Conservation (phyloP, 805 yeast species). For the Candida stauntonica region DNA sequence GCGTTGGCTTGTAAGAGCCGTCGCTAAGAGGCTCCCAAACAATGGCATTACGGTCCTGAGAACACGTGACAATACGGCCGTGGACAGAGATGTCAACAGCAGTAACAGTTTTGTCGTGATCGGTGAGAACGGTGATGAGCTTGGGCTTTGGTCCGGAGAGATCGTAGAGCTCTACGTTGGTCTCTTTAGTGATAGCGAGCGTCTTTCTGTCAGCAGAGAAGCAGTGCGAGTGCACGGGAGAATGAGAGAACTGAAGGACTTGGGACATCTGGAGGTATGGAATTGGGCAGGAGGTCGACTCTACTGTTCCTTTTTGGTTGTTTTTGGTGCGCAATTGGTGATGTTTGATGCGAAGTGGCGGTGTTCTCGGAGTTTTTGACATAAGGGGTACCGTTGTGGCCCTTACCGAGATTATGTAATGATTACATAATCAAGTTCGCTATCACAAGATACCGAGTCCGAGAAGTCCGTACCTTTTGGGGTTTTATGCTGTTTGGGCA, state of each 20-base stretch:
- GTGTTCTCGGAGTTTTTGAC: no score
- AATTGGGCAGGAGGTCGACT: constrained; percentile 24
- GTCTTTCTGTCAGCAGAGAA: constrained; percentile 62
- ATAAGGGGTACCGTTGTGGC: no score
- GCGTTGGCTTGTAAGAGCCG: constrained; percentile 72
- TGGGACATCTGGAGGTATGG: constrained; percentile 14
- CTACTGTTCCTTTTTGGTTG: constrained; percentile 15
- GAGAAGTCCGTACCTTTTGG: no score
- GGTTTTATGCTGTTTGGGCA: no score
- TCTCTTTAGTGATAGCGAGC: constrained; percentile 81
- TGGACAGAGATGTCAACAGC: constrained; percentile 87
- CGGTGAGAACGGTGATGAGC: constrained; percentile 61
- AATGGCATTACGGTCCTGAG: constrained; percentile 95
- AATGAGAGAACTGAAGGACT: constrained; percentile 66
- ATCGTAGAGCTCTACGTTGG: constrained; percentile 68
- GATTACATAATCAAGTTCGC: no score
- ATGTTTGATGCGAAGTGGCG: no score
- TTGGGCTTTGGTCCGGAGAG: constrained; percentile 51
- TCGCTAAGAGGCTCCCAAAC: constrained; percentile 83
- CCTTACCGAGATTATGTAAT: no score
- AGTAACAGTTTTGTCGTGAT: constrained; percentile 92
- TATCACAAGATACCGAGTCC: no score
- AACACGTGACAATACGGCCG: constrained; percentile 91
- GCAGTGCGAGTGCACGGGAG: constrained; percentile 88
- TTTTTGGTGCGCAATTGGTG: no score